Evolutionary conservation across 768 basidiomycete genomes (phyloP).

Genomic region (Lyophyllum atratum): DNA sequence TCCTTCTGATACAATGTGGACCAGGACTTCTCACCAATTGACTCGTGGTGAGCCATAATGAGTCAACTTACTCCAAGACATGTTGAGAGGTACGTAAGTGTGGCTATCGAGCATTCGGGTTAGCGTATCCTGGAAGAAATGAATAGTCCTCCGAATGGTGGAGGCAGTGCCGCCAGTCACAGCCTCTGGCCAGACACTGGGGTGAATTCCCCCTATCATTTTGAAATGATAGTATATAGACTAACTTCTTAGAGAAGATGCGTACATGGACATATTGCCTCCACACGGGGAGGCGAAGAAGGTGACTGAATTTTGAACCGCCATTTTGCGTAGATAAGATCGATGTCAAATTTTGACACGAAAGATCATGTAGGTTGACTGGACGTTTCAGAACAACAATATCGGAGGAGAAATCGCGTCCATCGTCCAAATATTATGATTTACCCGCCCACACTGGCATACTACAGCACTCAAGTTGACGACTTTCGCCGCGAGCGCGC

Average conservation of each 20-base stretch:
- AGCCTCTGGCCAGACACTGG: neutral
- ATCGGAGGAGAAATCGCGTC: neutral
- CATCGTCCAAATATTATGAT: too few relatives aligned
- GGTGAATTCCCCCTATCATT: neutral
- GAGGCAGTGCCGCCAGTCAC: neutral
- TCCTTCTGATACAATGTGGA: neutral
- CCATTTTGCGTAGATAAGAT: neutral
- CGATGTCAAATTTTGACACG: neutral
- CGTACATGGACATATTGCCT: neutral
- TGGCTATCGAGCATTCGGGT: neutral
- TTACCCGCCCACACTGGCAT: too few relatives aligned
- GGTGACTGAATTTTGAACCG: neutral
- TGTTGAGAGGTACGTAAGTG: neutral
- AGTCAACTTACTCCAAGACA: neutral
- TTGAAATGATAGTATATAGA: neutral
- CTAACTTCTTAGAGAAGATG: neutral
- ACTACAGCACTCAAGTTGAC: neutral
- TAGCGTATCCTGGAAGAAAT: neutral
- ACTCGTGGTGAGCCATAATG: neutral
- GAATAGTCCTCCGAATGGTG: neutral
- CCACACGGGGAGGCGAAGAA: neutral
- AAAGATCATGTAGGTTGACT: neutral
- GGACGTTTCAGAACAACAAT: neutral
- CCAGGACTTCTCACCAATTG: neutral
- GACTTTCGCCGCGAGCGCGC: too few relatives aligned